Evolutionary conservation across 345 rosid genomes (phyloP), one percentile per base, ranked within the genome.

Genomic region (Eucalyptus regnans): DNA sequence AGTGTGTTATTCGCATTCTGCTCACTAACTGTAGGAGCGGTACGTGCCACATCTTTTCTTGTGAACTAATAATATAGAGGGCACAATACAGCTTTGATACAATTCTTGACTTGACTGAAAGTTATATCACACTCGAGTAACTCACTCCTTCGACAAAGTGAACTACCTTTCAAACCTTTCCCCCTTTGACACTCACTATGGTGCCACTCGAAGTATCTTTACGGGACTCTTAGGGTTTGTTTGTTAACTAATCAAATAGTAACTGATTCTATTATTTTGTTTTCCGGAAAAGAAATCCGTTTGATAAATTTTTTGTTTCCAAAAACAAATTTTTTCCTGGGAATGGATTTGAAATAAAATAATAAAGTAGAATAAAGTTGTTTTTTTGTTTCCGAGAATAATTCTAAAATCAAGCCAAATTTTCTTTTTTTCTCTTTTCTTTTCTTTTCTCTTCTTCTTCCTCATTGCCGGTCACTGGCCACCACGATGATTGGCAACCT

Each of bases 241-340:
- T 52, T 52, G 58, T 52, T 52, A 52, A 18, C 2, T 7, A 9
- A 52, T 52, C 58, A 18, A 52, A 52, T 52, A 52, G 58, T 52
- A 52, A 18, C 4, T 7, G 10, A 3, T 52, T 52, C 10, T 52
- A 52, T 52, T 18, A 3, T 52, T 52, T 52, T 52, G 4, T 52
- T 52, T 52, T 52, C 23, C 1, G 1, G 1, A 52, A 52, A 0
- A 52, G 2, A 52, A 52, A 52, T 52, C 23, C 4, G 0, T 51
- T 51, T 52, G 5, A 4, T 52, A 18, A 52, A 23, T 7, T 52
- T 18, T 18, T 52, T 52, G 58, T 52, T 52, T 52, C 1, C 58
- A 1, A 52, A 10, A 52, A 52, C 5, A 52, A 52, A 52, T 52
- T 52, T 52, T 25, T 52, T 18, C 9, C 25, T 0, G 2, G 25